These are phyloP conservation scores for Phytophthora melonis DNA, from an alignment of 352 stramenopile genomes.

Conservation along the genomic window DNA sequence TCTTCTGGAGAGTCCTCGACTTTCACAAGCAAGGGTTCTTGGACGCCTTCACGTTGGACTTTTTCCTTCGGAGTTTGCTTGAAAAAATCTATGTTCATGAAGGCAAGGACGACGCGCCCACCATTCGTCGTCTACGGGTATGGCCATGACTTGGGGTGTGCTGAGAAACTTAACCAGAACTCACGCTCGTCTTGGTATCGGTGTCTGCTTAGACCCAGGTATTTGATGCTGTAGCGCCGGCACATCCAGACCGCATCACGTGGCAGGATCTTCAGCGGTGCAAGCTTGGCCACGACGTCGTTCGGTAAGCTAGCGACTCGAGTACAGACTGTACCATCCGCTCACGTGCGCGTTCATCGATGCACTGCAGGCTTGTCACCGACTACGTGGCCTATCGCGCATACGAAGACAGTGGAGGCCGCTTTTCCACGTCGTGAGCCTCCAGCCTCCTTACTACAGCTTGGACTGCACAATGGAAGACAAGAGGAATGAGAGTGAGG, in stretches of 20 bases:
- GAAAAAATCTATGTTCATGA: slow-evolving; percentile 52
- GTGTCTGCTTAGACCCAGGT: slow-evolving; percentile 55
- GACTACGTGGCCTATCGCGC: slow-evolving; percentile 66
- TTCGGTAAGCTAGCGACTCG: slow-evolving; percentile 32
- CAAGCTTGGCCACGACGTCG: slow-evolving; percentile 58
- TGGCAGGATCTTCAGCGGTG: slow-evolving; percentile 68
- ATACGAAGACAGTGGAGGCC: slow-evolving; percentile 62
- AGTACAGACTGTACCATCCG: neutral
- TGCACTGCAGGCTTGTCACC: slow-evolving; percentile 47
- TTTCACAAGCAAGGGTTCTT: slow-evolving; percentile 74
- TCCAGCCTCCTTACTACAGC: neutral
- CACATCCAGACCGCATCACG: slow-evolving; percentile 53
- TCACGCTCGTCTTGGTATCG: neutral
- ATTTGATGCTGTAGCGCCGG: slow-evolving; percentile 64
- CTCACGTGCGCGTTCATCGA: neutral
- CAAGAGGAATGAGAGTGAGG: slow-evolving; percentile 15
- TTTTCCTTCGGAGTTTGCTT: slow-evolving; percentile 65
- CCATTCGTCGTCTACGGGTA: slow-evolving; percentile 49
- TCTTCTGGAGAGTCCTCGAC: slow-evolving; percentile 76
- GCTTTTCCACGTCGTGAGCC: slow-evolving; percentile 33
- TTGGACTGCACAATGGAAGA: neutral
- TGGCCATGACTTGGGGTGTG: neutral
- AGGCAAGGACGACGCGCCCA: slow-evolving; percentile 34
- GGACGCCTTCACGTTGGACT: slow-evolving; percentile 68
- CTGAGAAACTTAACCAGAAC: slow-evolving; percentile 1